Evolutionary conservation across 73 alveolate species (phyloP).

Genomic region (Paramecium primaurelia): DNA sequence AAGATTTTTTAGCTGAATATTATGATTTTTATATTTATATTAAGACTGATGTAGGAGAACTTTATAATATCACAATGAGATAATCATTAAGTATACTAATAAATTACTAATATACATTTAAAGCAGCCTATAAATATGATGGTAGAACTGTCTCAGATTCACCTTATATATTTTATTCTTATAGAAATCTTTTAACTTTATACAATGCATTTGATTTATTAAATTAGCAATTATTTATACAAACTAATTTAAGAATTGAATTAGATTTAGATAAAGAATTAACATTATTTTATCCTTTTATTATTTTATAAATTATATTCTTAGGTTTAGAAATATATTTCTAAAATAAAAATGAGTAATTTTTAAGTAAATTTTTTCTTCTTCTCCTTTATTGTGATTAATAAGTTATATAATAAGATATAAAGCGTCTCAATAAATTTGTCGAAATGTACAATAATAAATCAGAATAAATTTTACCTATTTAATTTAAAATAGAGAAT

Average conservation of each 20-base stretch:
- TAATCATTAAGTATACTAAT: background rate
- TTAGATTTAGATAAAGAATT: background rate
- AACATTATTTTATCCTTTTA: background rate
- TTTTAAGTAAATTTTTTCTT: background rate
- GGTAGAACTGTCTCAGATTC: slow-evolving; percentile 17
- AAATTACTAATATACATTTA: slow-evolving; percentile 28
- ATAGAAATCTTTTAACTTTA: background rate
- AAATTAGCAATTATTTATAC: background rate
- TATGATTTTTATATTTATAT: background rate
- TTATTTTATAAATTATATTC: background rate
- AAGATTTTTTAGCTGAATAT: background rate
- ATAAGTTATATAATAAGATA: background rate
- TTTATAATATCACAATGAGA: slow-evolving; percentile 34
- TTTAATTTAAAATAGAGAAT: background rate
- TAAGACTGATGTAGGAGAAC: slow-evolving; percentile 10
- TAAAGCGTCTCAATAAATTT: background rate
- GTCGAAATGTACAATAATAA: background rate
- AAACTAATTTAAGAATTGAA: background rate
- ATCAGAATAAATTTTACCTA: background rate
- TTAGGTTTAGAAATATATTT: background rate
- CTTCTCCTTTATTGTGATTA: background rate
- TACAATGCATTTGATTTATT: background rate
- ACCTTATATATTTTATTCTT: slow-evolving; percentile 13
- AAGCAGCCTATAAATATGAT: slow-evolving; percentile 8
- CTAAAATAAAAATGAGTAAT: background rate